Evolutionary conservation across 208 protist species (phyloP).

Genomic region (Crithidia fasciculata): DNA sequence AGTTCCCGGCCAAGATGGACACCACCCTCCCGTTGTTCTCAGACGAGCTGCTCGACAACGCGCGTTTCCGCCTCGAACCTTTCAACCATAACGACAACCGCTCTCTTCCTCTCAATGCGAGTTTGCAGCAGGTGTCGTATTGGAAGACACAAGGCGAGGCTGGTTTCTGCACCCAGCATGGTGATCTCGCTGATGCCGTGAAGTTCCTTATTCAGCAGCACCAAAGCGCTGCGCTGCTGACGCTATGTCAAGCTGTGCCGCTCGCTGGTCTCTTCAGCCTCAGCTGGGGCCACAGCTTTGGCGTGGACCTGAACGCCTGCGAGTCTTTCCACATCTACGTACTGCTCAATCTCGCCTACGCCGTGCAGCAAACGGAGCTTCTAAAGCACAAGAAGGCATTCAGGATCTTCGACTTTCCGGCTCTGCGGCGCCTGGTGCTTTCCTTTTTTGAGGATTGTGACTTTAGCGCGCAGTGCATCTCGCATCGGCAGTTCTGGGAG

Average conservation of each 20-base stretch:
- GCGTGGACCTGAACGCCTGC: constrained; percentile 7
- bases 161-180: background rate
- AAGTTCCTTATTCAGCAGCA: constrained; percentile 22
- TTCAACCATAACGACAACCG: constrained; percentile 8
- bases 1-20: constrained; percentile 7
- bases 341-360: constrained; percentile 7
- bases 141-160: constrained; percentile 1
- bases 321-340: constrained; percentile 13
- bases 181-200: constrained; percentile 8
- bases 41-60: constrained; percentile 1
- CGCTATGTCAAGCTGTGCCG: constrained; percentile 1
- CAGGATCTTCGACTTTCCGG: background rate
- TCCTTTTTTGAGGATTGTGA: background rate
- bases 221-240: constrained; percentile 4
- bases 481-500: constrained; percentile 13
- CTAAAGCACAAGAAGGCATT: background rate
- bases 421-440: background rate
- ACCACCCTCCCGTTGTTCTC: background rate
- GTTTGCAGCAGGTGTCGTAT: constrained; percentile 1
- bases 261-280: constrained; percentile 1
- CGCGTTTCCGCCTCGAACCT: background rate
- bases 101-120: background rate
- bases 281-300: constrained; percentile 14
- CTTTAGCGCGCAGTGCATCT: background rate
- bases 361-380: constrained; percentile 5